Conservation (phyloP, 2,329 filamentous ascomycete species). For the Neoascochyta sp. region DNA sequence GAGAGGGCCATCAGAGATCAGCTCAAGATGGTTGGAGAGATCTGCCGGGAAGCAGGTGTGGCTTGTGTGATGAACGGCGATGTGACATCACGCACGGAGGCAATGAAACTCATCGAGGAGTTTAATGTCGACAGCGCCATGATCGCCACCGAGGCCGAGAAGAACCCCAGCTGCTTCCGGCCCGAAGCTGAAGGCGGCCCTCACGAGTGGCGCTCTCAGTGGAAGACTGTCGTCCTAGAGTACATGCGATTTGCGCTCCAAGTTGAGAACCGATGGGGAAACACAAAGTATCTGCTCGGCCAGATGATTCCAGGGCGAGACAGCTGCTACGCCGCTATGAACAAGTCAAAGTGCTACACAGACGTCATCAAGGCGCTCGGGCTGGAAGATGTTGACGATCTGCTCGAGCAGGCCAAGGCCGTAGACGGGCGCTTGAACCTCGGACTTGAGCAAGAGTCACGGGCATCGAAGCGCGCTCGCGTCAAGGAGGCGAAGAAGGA, state of each 20-base stretch:
- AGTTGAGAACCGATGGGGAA: constrained; percentile 81
- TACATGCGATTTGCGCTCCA: constrained; percentile 72
- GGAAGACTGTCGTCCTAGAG: constrained; percentile 71
- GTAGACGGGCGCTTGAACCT: constrained; percentile 64
- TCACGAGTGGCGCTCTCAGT: constrained; percentile 53
- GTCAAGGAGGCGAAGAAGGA: constrained; percentile 23
- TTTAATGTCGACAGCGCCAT: constrained; percentile 91
- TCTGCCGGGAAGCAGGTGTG: constrained; percentile 81
- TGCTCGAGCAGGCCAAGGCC: constrained; percentile 61
- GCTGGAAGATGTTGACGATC: constrained; percentile 60
- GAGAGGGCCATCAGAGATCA: constrained; percentile 84
- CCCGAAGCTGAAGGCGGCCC: constrained; percentile 62
- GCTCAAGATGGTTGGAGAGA: constrained; percentile 73
- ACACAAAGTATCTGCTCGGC: constrained; percentile 86
- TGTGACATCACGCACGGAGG: constrained; percentile 71
- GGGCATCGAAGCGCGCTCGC: constrained; percentile 45
- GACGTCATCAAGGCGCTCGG: constrained; percentile 64
- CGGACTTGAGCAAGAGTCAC: constrained; percentile 48
- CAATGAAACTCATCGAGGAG: constrained; percentile 65
- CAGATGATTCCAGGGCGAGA: constrained; percentile 83
- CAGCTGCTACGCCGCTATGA: constrained; percentile 59
- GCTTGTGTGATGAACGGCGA: constrained; percentile 97
- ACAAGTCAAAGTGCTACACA: constrained; percentile 65
- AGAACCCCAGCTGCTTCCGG: constrained; percentile 85
- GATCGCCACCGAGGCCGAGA: constrained; percentile 92